Evolutionary conservation across 371 early-diverging fungal species (phyloP).

Genomic region (Rhizoclosmatium hyalinum): DNA sequence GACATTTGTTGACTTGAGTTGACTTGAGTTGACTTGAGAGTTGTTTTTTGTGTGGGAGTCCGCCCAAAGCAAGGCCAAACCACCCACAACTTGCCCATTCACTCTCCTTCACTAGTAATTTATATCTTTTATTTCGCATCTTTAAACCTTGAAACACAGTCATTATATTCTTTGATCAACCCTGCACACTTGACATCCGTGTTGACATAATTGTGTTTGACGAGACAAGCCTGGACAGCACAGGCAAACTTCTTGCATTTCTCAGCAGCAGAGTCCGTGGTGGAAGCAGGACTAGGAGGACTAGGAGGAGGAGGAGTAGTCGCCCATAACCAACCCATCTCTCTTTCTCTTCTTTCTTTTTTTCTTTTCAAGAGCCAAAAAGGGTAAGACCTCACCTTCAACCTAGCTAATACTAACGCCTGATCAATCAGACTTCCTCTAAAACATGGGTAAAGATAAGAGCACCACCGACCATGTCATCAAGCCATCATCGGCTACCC

Average conservation of each 20-base stretch:
- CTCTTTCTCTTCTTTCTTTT: constrained; percentile 2
- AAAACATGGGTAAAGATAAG: constrained; percentile 27
- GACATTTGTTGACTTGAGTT: too few species aligned
- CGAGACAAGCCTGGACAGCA: constrained; percentile 20
- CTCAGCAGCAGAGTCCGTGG: background rate
- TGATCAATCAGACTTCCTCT: background rate
- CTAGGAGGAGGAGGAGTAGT: background rate
- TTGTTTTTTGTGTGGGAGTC: background rate
- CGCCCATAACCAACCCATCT: too few species aligned
- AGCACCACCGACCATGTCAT: constrained; percentile 42
- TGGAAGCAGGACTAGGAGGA: background rate
- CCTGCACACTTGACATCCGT: constrained; percentile 12
- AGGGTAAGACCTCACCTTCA: background rate
- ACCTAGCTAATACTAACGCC: background rate
- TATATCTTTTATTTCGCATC: background rate
- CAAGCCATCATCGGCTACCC: constrained; percentile 58
- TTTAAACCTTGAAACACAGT: constrained; percentile 2
- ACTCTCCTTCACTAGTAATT: background rate
- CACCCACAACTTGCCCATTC: background rate
- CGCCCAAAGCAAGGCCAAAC: background rate
- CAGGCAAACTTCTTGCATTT: constrained; percentile 23
- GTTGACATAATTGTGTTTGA: constrained; percentile 16
- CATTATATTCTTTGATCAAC: background rate
- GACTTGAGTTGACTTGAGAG: background rate
- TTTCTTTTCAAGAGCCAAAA: constrained; percentile 1